Conservation (phyloP, 2,329 filamentous ascomycete genomes). For the Ceratocystis variospora region DNA sequence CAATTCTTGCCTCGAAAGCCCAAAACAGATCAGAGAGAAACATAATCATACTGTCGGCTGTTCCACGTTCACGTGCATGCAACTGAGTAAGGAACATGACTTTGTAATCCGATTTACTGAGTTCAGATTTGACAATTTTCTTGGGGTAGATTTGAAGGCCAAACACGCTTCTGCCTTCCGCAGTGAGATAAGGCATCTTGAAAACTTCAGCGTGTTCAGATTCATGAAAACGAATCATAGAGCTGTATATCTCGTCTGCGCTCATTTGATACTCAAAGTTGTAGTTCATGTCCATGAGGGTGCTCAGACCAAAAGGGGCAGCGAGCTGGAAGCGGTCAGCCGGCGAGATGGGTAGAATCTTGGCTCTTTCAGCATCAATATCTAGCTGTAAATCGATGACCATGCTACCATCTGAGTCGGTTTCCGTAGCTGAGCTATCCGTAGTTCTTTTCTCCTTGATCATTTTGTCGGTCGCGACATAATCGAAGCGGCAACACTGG, state of each 20-base stretch:
- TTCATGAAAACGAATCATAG: constrained; percentile 30
- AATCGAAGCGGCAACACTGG: background rate
- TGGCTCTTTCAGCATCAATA: background rate
- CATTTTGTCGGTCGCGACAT: background rate
- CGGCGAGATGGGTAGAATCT: background rate
- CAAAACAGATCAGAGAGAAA: constrained; percentile 44
- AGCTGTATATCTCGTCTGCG: constrained; percentile 32
- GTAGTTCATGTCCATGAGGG: constrained; percentile 25
- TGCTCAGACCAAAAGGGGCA: constrained; percentile 26
- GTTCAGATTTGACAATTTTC: background rate
- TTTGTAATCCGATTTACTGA: constrained; percentile 27
- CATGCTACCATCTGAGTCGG: no score
- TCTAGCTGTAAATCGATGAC: background rate
- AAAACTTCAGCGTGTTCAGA: constrained; percentile 31
- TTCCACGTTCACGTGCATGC: constrained; percentile 45
- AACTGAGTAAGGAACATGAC: constrained; percentile 41
- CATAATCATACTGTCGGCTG: constrained; percentile 42
- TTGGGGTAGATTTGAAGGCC: constrained; percentile 26
- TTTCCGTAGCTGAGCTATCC: background rate
- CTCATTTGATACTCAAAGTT: constrained; percentile 32
- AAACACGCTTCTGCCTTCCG: constrained; percentile 29
- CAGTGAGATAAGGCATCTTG: constrained; percentile 32
- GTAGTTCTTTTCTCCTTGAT: background rate
- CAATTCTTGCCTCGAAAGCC: constrained; percentile 35
- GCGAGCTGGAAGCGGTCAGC: background rate